Percentiles rank a stretch among this genome's conserved stretches.
These are phyloP conservation scores for Globisporangium nunn DNA, from an alignment of 352 stramenopile species.

Conservation along the genomic window DNA sequence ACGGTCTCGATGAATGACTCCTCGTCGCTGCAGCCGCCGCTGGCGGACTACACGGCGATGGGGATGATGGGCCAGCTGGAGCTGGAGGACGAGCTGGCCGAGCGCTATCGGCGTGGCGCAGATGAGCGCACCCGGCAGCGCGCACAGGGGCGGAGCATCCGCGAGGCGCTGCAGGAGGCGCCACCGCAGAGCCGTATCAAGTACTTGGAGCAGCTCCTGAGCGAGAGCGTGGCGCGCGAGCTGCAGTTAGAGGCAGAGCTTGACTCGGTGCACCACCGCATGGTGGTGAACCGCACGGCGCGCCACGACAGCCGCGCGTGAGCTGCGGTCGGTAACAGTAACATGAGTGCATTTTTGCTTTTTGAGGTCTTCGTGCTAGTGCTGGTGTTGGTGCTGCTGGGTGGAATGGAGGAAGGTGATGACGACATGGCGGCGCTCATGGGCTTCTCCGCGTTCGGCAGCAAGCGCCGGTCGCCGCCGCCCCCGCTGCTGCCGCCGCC, in stretches of 20 bases:
- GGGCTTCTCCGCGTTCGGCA: slow-evolving; percentile 64
- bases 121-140: slow-evolving; percentile 77
- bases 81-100: slow-evolving; percentile 39
- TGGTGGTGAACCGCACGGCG: slow-evolving; percentile 12
- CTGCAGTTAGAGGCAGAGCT: slow-evolving; percentile 78
- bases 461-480: slow-evolving; percentile 2
- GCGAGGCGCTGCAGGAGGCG: slow-evolving; percentile 64
- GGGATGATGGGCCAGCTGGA: slow-evolving; percentile 9
- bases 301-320: slow-evolving; percentile 12
- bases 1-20: slow-evolving; percentile 22
- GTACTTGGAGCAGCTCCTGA: slow-evolving; percentile 81
- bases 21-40: slow-evolving; percentile 12
- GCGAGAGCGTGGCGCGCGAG: slow-evolving; percentile 76
- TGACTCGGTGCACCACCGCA: slow-evolving; percentile 52
- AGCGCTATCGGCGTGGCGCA: slow-evolving; percentile 48
- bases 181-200: slow-evolving; percentile 82
- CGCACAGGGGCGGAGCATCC: slow-evolving; percentile 67
- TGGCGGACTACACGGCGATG: slow-evolving; percentile 21
- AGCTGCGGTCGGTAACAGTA: background rate
- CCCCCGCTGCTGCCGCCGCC: background rate
- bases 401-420: slow-evolving; percentile 4
- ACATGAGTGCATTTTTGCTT: slow-evolving; percentile 1
- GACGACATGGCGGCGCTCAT: slow-evolving; percentile 32
- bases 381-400: slow-evolving; percentile 9
- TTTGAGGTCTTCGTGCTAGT: background rate